Percentiles rank a stretch among this genome's conserved stretches.
Conservation (phyloP, 23 red algal genomes). For the Gracilaria caudata region DNA sequence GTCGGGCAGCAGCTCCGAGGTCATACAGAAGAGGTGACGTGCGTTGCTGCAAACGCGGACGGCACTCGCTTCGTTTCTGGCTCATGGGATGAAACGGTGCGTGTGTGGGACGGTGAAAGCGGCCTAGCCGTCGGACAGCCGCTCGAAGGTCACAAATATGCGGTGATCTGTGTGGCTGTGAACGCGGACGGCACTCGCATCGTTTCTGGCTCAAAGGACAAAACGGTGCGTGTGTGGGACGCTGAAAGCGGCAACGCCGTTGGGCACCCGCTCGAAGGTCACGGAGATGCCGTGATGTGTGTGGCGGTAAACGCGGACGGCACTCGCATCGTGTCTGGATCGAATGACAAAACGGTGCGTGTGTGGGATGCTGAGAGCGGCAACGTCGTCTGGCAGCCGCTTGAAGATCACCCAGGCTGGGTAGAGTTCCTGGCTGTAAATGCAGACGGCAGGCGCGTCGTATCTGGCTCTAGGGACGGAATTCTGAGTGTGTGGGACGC, state of each 20-base stretch:
- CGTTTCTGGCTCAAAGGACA: slow-evolving; percentile 2
- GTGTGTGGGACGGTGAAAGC: slow-evolving; percentile 5
- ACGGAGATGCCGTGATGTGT: too few relatives aligned
- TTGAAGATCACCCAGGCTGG: neutral
- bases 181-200: too few relatives aligned
- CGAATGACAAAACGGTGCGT: neutral
- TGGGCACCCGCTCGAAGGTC: too few relatives aligned
- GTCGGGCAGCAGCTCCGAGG: too few relatives aligned
- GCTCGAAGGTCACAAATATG: neutral
- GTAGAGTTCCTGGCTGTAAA: neutral
- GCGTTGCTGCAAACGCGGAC: slow-evolving; percentile 24
- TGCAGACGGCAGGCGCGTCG: slow-evolving; percentile 16
- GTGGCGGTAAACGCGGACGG: slow-evolving; percentile 12
- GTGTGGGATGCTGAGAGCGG: slow-evolving; percentile 8
- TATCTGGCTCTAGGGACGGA: slow-evolving; percentile 21
- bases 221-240: slow-evolving; percentile 24
- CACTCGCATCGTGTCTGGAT: slow-evolving; percentile 24
- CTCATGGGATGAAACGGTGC: slow-evolving; percentile 3
- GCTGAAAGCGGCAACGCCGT: neutral
- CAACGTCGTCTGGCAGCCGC: neutral
- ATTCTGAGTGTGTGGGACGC: slow-evolving; percentile 5
- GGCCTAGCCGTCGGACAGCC: neutral
- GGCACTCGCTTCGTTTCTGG: slow-evolving; percentile 24
- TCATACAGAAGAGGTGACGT: neutral
- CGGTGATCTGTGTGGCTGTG: neutral